Percentiles rank a stretch among this genome's conserved stretches.
Evolutionary conservation across 2,329 filamentous ascomycete genomes (phyloP).

Genomic region (Pestalotiopsis sp.): DNA sequence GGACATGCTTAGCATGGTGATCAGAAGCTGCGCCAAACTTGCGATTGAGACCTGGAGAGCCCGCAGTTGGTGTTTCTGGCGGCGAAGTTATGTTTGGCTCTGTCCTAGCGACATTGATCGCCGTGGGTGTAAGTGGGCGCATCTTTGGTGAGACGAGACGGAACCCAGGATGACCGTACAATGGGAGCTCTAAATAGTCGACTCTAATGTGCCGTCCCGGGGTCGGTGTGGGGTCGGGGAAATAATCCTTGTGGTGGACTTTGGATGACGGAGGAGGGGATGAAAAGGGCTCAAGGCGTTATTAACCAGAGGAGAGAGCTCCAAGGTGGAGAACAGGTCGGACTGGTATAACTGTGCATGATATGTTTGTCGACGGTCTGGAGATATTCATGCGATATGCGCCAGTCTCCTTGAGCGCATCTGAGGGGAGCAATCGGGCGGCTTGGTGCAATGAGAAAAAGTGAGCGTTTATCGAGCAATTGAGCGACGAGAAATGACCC

Average conservation of each 20-base stretch:
- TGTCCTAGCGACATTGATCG: constrained; percentile 20
- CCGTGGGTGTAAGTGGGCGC: constrained; percentile 30
- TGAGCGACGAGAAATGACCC: not conserved
- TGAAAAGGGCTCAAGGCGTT: constrained; percentile 37
- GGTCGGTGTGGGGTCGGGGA: constrained; percentile 20
- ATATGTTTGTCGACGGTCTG: constrained; percentile 36
- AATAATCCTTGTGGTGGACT: constrained; percentile 27
- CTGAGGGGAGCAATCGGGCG: not conserved
- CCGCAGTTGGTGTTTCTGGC: constrained; percentile 40
- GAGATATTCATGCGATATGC: constrained; percentile 26
- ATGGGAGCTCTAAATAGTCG: constrained; percentile 20
- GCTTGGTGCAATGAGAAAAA: not conserved
- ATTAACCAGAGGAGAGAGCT: constrained; percentile 46
- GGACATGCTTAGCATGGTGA: constrained; percentile 15
- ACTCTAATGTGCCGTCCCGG: constrained; percentile 5
- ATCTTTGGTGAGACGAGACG: constrained; percentile 26
- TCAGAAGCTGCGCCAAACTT: constrained; percentile 16
- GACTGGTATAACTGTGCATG: constrained; percentile 46
- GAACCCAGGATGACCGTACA: constrained; percentile 15
- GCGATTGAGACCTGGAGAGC: constrained; percentile 29
- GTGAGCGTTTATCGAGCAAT: not conserved
- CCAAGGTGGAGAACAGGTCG: constrained; percentile 42
- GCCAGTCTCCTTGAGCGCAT: constrained; percentile 22
- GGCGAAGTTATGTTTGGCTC: constrained; percentile 37
- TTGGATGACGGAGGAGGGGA: constrained; percentile 17